Evolutionary conservation across 176 grass and related monocot genomes (phyloP).

Genomic region (Cymbopogon citratus): DNA sequence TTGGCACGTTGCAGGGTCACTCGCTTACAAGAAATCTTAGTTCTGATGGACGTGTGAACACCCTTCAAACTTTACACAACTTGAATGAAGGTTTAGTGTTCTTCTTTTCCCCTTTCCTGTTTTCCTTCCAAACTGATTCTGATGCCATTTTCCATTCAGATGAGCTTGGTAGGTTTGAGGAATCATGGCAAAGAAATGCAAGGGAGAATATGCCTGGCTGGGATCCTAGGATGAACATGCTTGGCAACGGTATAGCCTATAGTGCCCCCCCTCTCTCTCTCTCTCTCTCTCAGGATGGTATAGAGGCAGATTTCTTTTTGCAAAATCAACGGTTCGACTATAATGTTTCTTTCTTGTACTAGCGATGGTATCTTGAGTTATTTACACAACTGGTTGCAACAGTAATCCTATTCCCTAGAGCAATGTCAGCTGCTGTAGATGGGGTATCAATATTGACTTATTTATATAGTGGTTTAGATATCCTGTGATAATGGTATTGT

Average conservation of each 20-base stretch:
- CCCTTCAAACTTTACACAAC: slow-evolving; percentile 65
- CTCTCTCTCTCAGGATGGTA: not conserved
- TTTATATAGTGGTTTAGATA: slow-evolving; percentile 15
- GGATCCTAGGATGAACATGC: slow-evolving; percentile 34
- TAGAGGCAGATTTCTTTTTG: not conserved
- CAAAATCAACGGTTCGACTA: not conserved
- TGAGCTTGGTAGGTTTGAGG: slow-evolving; percentile 53
- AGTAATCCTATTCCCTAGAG: not conserved
- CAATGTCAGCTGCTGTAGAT: not conserved
- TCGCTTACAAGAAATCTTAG: slow-evolving; percentile 61
- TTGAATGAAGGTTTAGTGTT: slow-evolving; percentile 44
- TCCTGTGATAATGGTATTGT: not conserved
- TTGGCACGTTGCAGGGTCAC: slow-evolving; percentile 45
- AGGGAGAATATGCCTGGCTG: slow-evolving; percentile 34
- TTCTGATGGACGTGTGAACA: slow-evolving; percentile 45
- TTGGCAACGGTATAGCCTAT: slow-evolving; percentile 22
- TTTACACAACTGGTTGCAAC: not conserved
- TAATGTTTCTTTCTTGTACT: not conserved
- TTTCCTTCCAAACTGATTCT: not conserved
- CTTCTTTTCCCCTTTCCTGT: not conserved
- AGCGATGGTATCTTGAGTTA: not conserved
- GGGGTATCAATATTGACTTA: not conserved
- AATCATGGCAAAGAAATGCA: slow-evolving; percentile 61
- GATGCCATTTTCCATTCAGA: slow-evolving; percentile 25
- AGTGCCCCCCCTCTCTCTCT: not conserved